Evolutionary conservation across 441 rosid species (phyloP), one percentile per base, ranked within the genome.

Genomic region (Dalechampia spathulata): DNA sequence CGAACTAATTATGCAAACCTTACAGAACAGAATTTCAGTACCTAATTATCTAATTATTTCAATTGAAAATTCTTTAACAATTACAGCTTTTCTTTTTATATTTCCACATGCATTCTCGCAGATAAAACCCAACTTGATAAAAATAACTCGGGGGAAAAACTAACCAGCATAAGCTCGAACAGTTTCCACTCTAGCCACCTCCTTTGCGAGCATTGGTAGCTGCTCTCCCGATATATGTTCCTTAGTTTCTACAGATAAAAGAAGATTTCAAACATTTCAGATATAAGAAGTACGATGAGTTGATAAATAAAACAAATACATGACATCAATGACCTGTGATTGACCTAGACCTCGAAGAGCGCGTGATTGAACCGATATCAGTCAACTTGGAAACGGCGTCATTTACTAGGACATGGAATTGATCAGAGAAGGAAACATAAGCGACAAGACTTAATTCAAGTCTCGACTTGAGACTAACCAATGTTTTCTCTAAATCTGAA

Each of bases 151-250:
- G 38, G 20, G 46, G 38, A 42, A 36, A 36, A 67, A 57, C 82
- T 70, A 32, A 87, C 98, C 90, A 5, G 95, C 90, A 71, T 91
- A 91, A 21, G 75, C 85, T 43, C 93, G 73, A 48, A 86, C 91
- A 2, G 80, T 79, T 68, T 91, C 96, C 69, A 91, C 87, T 64
- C 87, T 77, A 14, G 95, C 85, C 52, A 91, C 98, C 72, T 91
- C 96, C 72, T 84, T 87, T 0, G 95, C 96, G 55, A 91, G 61
- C 15, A 75, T 78, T 5, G 90, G 90, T 61, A 87, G 76, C 76
- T 91, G 93, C 71, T 81, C 86, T 27, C 85, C 86, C 67, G 85
- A 66, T 52, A 77, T 59, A 60, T 65, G 63, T 67, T 67, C 70
- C 58, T 62, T 64, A n/a, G n/a, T n/a, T n/a, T n/a, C n/a, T n/a